phyloP scores from a whole-genome alignment of 1,284 basidiomycete species.

The Coriolopsis trogii region DNA sequence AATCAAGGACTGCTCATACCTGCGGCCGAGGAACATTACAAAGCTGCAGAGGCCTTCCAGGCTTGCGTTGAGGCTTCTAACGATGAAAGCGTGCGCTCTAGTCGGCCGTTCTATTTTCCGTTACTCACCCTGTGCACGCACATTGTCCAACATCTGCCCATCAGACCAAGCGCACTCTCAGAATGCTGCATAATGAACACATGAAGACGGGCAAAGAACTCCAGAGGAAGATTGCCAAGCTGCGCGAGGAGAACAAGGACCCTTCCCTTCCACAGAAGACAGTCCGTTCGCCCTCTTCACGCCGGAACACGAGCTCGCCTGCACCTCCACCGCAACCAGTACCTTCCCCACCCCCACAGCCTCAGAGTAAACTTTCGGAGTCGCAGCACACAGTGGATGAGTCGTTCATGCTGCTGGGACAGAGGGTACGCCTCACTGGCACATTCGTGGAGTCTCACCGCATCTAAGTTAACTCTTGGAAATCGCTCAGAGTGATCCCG shows the following conservation, averaged over 20 bases:
- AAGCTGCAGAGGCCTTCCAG: slow-evolving; percentile 73
- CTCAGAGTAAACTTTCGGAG: slow-evolving; percentile 52
- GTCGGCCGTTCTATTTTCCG: neutral
- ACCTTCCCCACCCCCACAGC: slow-evolving; percentile 48
- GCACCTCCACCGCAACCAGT: slow-evolving; percentile 28
- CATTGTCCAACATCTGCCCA: neutral
- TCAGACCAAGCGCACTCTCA: slow-evolving; percentile 75
- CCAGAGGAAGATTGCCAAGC: slow-evolving; percentile 66
- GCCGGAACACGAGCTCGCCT: slow-evolving; percentile 19
- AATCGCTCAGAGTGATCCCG: slow-evolving; percentile 35
- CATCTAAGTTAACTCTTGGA: neutral
- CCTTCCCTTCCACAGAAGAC: slow-evolving; percentile 53
- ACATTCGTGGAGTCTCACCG: neutral
- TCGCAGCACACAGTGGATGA: slow-evolving; percentile 78
- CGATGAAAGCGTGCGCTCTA: slow-evolving; percentile 63
- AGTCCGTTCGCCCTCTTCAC: slow-evolving; percentile 25
- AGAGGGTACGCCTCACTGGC: slow-evolving; percentile 48
- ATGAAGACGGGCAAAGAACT: slow-evolving; percentile 68
- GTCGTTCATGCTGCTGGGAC: slow-evolving; percentile 82
- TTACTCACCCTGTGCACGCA: slow-evolving; percentile 1
- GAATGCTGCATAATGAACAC: slow-evolving; percentile 74
- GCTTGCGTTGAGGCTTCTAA: slow-evolving; percentile 69
- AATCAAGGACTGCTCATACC: slow-evolving; percentile 66
- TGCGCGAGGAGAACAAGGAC: slow-evolving; percentile 74
- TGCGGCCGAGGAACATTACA: slow-evolving; percentile 63